Evolutionary conservation across 2,329 filamentous ascomycete genomes (phyloP).

Genomic region (Aspergillus tanneri): DNA sequence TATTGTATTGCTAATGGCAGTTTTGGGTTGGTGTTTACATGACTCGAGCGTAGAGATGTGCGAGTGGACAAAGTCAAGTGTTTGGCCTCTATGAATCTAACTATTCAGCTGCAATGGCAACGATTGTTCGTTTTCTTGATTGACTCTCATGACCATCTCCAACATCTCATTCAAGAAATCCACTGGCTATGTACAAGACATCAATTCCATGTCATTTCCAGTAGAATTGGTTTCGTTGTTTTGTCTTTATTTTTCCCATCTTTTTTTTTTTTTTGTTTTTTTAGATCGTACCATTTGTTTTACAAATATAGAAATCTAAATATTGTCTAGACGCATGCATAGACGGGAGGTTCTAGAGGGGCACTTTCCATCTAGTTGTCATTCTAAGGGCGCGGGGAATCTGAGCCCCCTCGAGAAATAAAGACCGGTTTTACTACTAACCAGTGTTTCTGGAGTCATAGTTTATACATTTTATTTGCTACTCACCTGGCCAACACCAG

Average conservation of each 20-base stretch:
- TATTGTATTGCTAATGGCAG: conserved; percentile 55
- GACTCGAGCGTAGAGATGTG: conserved; percentile 54
- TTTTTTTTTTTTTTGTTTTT: no score
- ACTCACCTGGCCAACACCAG: background rate
- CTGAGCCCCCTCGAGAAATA: background rate
- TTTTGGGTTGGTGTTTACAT: conserved; percentile 57
- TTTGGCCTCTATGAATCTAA: no score
- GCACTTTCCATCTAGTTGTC: background rate
- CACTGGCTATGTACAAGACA: conserved; percentile 45
- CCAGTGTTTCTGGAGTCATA: background rate
- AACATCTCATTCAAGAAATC: conserved; percentile 55
- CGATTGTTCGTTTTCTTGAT: conserved; percentile 51
- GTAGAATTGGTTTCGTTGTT: no score
- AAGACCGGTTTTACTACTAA: background rate
- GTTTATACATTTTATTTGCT: background rate
- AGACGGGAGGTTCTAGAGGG: no score
- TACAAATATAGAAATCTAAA: no score
- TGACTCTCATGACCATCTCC: conserved; percentile 52
- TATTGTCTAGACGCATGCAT: no score
- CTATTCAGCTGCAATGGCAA: no score
- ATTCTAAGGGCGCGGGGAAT: background rate
- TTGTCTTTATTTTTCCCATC: no score
- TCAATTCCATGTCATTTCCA: no score
- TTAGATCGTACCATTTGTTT: no score
- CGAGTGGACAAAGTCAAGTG: conserved; percentile 47